These are phyloP conservation scores for Diaporthe sp. DNA, from an alignment of 2,329 filamentous ascomycete genomes.

Conservation along the genomic window DNA sequence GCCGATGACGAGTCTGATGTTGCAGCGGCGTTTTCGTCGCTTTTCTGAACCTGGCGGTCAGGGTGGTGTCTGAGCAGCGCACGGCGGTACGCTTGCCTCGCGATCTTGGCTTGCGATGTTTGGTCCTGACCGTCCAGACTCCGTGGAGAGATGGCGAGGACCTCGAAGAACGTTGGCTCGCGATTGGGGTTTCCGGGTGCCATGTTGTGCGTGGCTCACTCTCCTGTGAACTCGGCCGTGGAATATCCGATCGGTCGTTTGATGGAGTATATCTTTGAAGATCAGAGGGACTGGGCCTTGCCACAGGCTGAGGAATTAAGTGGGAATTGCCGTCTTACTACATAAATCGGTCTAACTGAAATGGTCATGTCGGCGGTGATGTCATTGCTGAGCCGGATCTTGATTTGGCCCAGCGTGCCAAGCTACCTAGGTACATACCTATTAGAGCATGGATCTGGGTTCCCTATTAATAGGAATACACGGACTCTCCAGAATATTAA, in stretches of 20 bases:
- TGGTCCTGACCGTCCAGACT: conserved; percentile 52
- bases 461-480: neutral
- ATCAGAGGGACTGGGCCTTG: neutral
- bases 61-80: conserved; percentile 63
- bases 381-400: conserved; percentile 15
- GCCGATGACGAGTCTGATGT: conserved; percentile 3
- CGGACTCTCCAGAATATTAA: neutral
- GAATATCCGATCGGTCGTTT: neutral
- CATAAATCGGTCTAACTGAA: neutral
- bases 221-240: neutral
- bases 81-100: conserved; percentile 62
- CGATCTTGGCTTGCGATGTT: conserved; percentile 49
- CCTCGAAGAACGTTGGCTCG: conserved; percentile 59
- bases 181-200: conserved; percentile 2
- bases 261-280: neutral
- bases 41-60: conserved; percentile 51
- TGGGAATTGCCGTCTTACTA: neutral
- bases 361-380: conserved; percentile 21
- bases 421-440: neutral
- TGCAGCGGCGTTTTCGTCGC: conserved; percentile 14
- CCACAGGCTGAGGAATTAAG: neutral
- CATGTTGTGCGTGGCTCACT: neutral
- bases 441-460: neutral
- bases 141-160: conserved; percentile 58
- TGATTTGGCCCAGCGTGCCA: conserved; percentile 1